Evolutionary conservation across 169 alveolate genomes (phyloP).

Genomic region (Besnoitia besnoiti): DNA sequence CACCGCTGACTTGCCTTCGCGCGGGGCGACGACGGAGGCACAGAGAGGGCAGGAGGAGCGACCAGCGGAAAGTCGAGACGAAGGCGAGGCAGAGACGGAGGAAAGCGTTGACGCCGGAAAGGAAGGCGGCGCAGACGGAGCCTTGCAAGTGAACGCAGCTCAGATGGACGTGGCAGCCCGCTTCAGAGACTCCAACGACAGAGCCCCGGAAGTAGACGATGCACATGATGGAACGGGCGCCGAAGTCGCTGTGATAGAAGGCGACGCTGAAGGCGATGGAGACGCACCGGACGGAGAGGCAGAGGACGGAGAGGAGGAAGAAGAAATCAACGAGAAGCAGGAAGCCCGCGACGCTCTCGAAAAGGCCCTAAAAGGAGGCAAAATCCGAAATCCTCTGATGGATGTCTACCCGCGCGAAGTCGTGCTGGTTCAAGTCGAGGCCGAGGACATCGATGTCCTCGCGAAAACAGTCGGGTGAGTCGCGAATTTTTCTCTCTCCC

Average conservation of each 20-base stretch:
- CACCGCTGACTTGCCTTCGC: too few relatives aligned
- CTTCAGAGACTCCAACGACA: too few relatives aligned
- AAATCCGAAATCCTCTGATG: not conserved
- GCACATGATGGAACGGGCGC: not conserved
- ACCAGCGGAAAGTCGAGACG: not conserved
- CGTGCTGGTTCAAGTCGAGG: not conserved
- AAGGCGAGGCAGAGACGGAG: not conserved
- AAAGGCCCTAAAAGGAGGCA: not conserved
- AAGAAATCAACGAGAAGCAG: not conserved
- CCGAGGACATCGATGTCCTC: not conserved
- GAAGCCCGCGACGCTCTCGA: constrained; percentile 9
- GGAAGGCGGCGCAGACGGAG: not conserved
- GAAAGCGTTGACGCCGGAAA: not conserved
- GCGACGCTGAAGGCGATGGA: not conserved
- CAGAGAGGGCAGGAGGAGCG: not conserved
- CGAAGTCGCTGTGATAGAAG: not conserved
- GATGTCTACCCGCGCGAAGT: not conserved
- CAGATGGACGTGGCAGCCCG: too few relatives aligned
- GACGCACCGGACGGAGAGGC: not conserved
- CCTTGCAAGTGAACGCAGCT: too few relatives aligned
- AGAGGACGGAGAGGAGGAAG: not conserved
- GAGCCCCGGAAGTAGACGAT: not conserved
- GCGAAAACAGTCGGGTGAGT: not conserved
- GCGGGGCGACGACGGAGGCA: not conserved
- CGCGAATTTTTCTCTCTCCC: not conserved